Conservation (phyloP, 2,329 filamentous ascomycete genomes). For the Colletotrichum tofieldiae region DNA sequence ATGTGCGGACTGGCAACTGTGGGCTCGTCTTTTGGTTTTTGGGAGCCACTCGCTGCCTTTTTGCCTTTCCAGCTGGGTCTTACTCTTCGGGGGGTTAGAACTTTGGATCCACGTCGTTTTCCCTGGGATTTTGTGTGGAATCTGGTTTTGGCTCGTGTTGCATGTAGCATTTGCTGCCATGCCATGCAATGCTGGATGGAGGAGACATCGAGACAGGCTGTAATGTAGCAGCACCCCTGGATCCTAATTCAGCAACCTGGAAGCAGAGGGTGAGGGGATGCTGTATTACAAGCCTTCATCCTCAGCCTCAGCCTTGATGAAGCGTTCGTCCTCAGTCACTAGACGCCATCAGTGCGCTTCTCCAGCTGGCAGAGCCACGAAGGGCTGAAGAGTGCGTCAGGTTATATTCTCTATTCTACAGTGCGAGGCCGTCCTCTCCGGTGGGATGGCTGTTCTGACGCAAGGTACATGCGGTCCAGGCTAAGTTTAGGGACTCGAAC, state of each 20-base stretch:
- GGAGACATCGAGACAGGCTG: not conserved
- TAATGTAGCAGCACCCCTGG: not conserved
- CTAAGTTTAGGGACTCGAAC: slow-evolving; percentile 25
- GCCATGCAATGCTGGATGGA: slow-evolving; percentile 1
- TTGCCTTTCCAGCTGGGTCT: slow-evolving; percentile 7
- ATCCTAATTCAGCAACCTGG: not conserved
- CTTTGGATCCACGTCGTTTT: slow-evolving; percentile 19
- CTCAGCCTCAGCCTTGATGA: not conserved
- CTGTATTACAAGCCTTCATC: not conserved
- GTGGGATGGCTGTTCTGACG: slow-evolving; percentile 16
- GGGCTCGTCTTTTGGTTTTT: not conserved
- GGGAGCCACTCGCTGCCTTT: not conserved
- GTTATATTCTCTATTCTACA: not conserved
- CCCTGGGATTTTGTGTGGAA: not conserved
- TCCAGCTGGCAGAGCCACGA: not conserved
- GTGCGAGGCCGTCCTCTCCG: not conserved
- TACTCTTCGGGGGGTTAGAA: slow-evolving; percentile 6
- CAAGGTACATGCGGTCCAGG: slow-evolving; percentile 20
- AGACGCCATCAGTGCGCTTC: not conserved
- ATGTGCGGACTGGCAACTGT: slow-evolving; percentile 24
- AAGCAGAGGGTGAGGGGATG: not conserved
- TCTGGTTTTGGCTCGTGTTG: slow-evolving; percentile 16
- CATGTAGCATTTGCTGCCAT: slow-evolving; percentile 13
- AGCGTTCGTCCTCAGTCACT: not conserved
- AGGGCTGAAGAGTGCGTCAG: not conserved